A percentile compares a stretch with the other conserved stretches of the same genome.
phyloP scores from a whole-genome alignment of 805 yeast genomes.

The Candida odintsovae region DNA sequence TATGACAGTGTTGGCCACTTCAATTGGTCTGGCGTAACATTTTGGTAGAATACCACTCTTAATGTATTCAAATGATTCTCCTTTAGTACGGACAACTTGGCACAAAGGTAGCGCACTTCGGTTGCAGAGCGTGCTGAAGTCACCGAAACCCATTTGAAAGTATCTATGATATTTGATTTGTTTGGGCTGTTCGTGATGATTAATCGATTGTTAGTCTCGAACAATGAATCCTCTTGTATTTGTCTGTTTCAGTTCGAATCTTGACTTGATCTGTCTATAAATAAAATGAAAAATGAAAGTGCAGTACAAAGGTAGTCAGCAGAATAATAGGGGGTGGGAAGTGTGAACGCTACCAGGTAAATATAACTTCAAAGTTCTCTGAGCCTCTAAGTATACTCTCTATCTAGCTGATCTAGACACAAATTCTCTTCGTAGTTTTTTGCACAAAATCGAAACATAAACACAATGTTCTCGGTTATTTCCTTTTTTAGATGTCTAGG shows the following conservation, averaged over 20 bases:
- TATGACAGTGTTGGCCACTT: constrained; percentile 84
- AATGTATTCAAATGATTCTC: constrained; percentile 24
- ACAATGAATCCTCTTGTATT: too few relatives aligned
- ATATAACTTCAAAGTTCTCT: too few relatives aligned
- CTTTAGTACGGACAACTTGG: constrained; percentile 56
- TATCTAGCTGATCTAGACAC: not conserved
- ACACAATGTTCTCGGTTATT: constrained; percentile 1
- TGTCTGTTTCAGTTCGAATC: not conserved
- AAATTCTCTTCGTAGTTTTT: not conserved
- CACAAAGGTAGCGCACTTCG: constrained; percentile 76
- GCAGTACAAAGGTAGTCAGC: not conserved
- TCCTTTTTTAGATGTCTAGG: not conserved
- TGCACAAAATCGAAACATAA: not conserved
- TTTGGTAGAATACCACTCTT: constrained; percentile 61
- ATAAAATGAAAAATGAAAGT: not conserved
- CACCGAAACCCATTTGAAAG: constrained; percentile 57
- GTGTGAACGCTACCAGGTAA: too few relatives aligned
- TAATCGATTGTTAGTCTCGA: not conserved
- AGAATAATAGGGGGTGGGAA: too few relatives aligned
- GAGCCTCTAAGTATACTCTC: too few relatives aligned
- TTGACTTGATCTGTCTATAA: not conserved
- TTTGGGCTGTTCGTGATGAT: too few relatives aligned
- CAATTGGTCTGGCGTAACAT: constrained; percentile 84
- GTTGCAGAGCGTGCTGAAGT: constrained; percentile 53
- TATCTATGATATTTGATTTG: not conserved